Conservation (phyloP, 768 basidiomycete genomes). For the Tremella fuciformis region DNA sequence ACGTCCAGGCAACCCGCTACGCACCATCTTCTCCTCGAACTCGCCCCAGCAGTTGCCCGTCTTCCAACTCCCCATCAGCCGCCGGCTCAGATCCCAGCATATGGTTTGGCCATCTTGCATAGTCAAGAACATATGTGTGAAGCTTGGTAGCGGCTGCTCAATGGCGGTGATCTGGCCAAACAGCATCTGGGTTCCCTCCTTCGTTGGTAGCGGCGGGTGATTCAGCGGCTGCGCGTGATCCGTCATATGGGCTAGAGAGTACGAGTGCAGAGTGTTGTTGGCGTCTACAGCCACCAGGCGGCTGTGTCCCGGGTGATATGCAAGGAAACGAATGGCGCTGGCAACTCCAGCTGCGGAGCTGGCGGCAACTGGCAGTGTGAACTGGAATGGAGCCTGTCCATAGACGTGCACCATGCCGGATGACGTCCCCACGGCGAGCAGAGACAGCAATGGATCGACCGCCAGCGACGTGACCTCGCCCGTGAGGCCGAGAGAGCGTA, state of each 20-base stretch:
- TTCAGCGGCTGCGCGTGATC: conserved; percentile 36
- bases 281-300: conserved; percentile 35
- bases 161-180: conserved; percentile 41
- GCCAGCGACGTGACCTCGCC: conserved; percentile 52
- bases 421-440: conserved; percentile 59
- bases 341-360: conserved; percentile 17
- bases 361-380: conserved; percentile 38
- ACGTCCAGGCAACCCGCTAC: conserved; percentile 52
- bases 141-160: conserved; percentile 41
- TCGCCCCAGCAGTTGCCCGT: conserved; percentile 74
- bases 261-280: conserved; percentile 37
- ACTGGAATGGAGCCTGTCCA: conserved; percentile 65
- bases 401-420: conserved; percentile 65
- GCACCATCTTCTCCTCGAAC: conserved; percentile 62
- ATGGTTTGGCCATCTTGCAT: conserved; percentile 63
- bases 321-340: conserved; percentile 23
- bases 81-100: conserved; percentile 72
- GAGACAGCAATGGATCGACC: conserved; percentile 52
- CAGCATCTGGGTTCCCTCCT: conserved; percentile 35
- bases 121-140: conserved; percentile 57
- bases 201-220: conserved; percentile 36
- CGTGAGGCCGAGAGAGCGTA: conserved; percentile 42
- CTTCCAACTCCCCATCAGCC: conserved; percentile 64
- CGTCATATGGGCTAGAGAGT: conserved; percentile 29
- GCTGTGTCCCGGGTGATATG: conserved; percentile 38